Percentiles rank a stretch among this genome's conserved stretches.
These are phyloP conservation scores for Marchantia paleacea DNA, from an alignment of 225 moss, liverwort and hornwort species.

Conservation along the genomic window DNA sequence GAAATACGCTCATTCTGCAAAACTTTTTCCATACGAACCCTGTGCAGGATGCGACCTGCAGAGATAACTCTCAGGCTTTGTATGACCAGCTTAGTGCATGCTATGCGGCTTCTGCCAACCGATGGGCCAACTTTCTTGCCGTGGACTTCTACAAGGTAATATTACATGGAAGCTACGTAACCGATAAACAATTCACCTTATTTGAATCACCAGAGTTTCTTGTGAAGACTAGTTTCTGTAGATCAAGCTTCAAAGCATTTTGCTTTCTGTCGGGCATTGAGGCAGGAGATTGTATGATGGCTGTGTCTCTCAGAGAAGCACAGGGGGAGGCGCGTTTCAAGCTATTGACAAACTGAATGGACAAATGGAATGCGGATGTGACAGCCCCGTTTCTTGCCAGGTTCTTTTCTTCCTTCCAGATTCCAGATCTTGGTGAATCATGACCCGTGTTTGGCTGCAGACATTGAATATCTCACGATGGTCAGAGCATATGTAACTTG, in stretches of 20 bases:
- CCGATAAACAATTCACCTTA: too few species aligned
- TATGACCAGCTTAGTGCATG: constrained; percentile 56
- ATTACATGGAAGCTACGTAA: too few species aligned
- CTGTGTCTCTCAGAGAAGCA: constrained; percentile 56
- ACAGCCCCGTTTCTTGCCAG: constrained; percentile 45
- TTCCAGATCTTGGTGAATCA: background rate
- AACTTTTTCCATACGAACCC: constrained; percentile 70
- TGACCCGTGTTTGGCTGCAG: too few species aligned
- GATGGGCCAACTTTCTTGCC: constrained; percentile 88
- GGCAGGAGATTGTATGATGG: background rate
- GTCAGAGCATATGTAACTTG: too few species aligned
- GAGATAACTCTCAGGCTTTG: constrained; percentile 56
- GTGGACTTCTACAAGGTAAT: constrained; percentile 88
- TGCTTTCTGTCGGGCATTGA: background rate
- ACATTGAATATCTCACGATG: too few species aligned
- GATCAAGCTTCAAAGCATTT: background rate
- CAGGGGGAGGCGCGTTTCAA: constrained; percentile 63
- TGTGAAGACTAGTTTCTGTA: background rate
- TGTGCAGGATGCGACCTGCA: constrained; percentile 44
- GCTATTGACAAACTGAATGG: constrained; percentile 75
- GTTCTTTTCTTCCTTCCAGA: constrained; percentile 10
- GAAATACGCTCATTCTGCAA: constrained; percentile 65
- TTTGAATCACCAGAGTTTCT: too few species aligned
- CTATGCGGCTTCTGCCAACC: constrained; percentile 64
- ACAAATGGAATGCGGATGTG: constrained; percentile 62